Percentiles rank a stretch among this genome's conserved stretches.
Conservation (phyloP, 139 green algal species). For the Chlamydomonas sp. region DNA sequence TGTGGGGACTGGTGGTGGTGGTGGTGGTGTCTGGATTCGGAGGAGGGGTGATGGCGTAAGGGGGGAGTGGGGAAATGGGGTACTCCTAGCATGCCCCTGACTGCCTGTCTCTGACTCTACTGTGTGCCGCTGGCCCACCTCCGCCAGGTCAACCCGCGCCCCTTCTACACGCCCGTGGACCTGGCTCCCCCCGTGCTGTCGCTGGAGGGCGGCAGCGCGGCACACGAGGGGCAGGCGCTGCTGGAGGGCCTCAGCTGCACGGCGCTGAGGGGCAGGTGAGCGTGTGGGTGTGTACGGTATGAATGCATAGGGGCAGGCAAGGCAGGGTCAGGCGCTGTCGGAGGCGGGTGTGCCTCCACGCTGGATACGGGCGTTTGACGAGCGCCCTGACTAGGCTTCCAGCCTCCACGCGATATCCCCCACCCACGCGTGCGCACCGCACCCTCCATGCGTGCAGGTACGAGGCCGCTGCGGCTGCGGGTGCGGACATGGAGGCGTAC, state of each 20-base stretch:
- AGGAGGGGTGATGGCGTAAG: too few species aligned
- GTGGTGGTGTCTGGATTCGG: not conserved
- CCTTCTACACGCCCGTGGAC: conserved; percentile 72
- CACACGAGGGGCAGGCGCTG: conserved; percentile 47
- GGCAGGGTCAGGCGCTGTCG: not conserved
- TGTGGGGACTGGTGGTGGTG: too few species aligned
- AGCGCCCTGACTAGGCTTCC: too few species aligned
- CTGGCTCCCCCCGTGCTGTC: conserved; percentile 58
- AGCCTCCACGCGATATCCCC: not conserved
- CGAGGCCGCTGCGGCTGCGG: conserved; percentile 15
- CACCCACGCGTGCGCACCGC: not conserved
- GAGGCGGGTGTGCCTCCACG: too few species aligned
- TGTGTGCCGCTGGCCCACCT: conserved; percentile 27
- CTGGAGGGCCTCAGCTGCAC: not conserved
- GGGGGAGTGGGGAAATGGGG: too few species aligned
- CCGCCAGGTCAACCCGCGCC: conserved; percentile 62
- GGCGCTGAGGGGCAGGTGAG: conserved; percentile 13
- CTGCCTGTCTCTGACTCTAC: not conserved
- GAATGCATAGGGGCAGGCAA: not conserved
- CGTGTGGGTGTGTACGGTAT: not conserved
- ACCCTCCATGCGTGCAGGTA: conserved; percentile 25
- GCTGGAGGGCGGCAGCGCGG: conserved; percentile 43
- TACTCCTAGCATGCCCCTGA: too few species aligned
- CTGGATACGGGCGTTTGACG: too few species aligned
- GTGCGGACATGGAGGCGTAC: conserved; percentile 21